Percentiles rank a stretch among this genome's conserved stretches.
Conservation (phyloP, 106 monocot species). For the Hemerocallis citrina region DNA sequence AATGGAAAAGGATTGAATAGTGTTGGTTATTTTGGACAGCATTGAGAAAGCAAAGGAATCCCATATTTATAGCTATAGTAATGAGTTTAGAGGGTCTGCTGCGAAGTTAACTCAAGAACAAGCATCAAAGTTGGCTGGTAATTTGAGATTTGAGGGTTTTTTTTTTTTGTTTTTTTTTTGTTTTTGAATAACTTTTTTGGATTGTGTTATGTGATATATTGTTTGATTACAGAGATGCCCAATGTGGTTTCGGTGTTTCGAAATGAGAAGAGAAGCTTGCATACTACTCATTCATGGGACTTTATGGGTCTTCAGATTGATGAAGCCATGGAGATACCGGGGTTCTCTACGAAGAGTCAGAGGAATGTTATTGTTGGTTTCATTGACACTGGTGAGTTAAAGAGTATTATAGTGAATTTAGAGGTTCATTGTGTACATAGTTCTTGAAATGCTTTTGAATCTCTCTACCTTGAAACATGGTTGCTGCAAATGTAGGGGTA, state of each 20-base stretch:
- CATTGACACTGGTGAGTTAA: conserved; percentile 83
- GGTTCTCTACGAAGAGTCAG: conserved; percentile 80
- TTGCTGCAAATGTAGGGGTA: too few relatives aligned
- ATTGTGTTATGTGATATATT: background rate
- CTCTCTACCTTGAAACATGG: too few relatives aligned
- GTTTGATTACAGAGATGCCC: conserved; percentile 45
- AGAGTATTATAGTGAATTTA: too few relatives aligned
- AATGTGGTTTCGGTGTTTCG: conserved; percentile 77
- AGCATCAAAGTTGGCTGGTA: conserved; percentile 59
- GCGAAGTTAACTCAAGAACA: conserved; percentile 73
- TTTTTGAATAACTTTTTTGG: too few relatives aligned
- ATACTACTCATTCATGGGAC: conserved; percentile 95
- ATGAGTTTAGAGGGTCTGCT: conserved; percentile 79
- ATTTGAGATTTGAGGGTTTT: background rate
- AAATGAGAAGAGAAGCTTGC: conserved; percentile 56
- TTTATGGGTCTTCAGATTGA: conserved; percentile 71
- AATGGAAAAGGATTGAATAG: background rate
- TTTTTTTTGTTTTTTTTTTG: background rate
- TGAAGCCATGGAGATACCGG: conserved; percentile 60
- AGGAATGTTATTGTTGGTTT: conserved; percentile 94
- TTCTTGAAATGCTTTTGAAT: too few relatives aligned
- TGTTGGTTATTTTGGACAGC: conserved; percentile 19
- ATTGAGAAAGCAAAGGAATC: conserved; percentile 50
- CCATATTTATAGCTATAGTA: conserved; percentile 74
- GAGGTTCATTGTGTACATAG: too few relatives aligned